phyloP scores from a whole-genome alignment of 2,329 filamentous ascomycete species.

The Scedosporium minutisporum region DNA sequence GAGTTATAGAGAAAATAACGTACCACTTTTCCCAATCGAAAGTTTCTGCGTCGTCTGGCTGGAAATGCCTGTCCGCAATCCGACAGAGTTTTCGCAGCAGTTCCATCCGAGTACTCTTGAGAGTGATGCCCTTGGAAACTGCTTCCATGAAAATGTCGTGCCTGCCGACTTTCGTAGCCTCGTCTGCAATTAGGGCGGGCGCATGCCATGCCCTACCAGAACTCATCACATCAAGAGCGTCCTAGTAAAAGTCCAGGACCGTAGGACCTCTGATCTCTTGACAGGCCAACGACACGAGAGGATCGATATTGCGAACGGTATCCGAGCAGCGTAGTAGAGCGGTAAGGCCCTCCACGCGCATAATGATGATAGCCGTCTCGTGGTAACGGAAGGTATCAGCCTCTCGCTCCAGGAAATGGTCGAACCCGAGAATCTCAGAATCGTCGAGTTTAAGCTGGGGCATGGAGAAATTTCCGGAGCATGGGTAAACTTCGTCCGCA shows the following conservation, averaged over 20 bases:
- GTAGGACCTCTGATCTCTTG: background rate
- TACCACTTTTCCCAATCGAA: too few relatives aligned
- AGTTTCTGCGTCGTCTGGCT: too few relatives aligned
- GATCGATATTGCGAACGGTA: background rate
- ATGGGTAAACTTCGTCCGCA: background rate
- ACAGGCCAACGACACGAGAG: background rate
- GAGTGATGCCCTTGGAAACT: too few relatives aligned
- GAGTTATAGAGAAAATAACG: too few relatives aligned
- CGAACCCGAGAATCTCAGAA: background rate
- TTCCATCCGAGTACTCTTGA: too few relatives aligned
- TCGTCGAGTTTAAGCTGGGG: background rate
- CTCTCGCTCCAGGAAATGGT: background rate
- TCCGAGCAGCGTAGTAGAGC: background rate
- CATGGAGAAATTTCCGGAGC: background rate
- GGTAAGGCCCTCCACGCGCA: background rate
- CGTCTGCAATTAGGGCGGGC: too few relatives aligned
- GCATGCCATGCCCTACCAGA: background rate
- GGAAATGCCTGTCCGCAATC: too few relatives aligned
- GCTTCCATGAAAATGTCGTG: too few relatives aligned
- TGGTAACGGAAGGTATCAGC: background rate
- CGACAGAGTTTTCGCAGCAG: too few relatives aligned
- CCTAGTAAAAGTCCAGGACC: background rate
- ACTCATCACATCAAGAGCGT: background rate
- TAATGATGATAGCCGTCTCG: background rate
- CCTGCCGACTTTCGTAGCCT: too few relatives aligned